Evolutionary conservation across 345 rosid genomes (phyloP).

Genomic region (Fremontodendron californicum): DNA sequence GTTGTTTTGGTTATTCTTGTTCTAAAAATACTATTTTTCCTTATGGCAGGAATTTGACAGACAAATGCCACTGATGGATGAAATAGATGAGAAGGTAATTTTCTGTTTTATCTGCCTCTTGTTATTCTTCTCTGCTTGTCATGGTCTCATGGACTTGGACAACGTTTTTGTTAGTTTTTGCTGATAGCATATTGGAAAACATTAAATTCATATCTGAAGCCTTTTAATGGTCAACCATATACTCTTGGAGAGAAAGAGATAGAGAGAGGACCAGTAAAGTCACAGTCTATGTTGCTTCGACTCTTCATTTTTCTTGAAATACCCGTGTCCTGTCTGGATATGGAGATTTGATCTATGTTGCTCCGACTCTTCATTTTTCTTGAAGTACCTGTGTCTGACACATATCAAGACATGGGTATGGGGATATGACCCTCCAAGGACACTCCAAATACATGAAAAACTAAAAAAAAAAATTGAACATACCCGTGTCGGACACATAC

Average conservation of each 20-base stretch:
- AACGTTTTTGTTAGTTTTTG: neutral
- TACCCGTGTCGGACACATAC: too few relatives aligned
- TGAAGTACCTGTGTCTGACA: too few relatives aligned
- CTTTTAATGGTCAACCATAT: neutral
- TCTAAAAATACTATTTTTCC: neutral
- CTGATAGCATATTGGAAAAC: neutral
- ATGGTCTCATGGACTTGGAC: neutral
- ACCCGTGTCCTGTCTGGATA: too few relatives aligned
- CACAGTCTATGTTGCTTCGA: too few relatives aligned
- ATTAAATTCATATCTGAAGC: neutral
- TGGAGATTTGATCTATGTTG: too few relatives aligned
- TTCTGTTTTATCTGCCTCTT: neutral
- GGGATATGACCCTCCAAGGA: too few relatives aligned
- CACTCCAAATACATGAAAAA: too few relatives aligned
- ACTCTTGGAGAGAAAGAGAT: neutral
- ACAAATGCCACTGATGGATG: conserved; percentile 65
- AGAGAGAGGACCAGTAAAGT: neutral
- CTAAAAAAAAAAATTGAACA: too few relatives aligned
- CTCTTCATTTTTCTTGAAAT: too few relatives aligned
- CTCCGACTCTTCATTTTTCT: too few relatives aligned
- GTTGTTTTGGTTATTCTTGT: neutral
- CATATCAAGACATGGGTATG: too few relatives aligned
- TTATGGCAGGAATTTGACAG: conserved; percentile 59
- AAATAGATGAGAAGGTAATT: conserved; percentile 66
- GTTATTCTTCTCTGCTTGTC: neutral